Evolutionary conservation across 805 yeast species (phyloP), one percentile per base, ranked within the genome.

Genomic region (Candida schatavii): DNA sequence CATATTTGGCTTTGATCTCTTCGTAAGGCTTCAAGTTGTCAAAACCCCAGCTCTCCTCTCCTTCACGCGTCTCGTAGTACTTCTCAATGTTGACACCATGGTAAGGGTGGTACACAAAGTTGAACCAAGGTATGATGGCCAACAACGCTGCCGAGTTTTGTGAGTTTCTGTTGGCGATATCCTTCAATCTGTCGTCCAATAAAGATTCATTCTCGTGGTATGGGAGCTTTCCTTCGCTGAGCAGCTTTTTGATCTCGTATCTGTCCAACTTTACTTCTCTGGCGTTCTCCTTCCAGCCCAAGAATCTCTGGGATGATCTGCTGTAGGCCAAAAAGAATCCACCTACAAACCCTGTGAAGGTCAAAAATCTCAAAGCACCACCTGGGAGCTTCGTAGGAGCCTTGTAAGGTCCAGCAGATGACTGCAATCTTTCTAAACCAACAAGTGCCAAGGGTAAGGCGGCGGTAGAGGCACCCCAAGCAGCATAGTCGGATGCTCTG

Each of bases 41-140:
- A 48, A 77, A 74, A 5, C 79, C 80, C 82, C 82, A 77, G 22
- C 59, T 67, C 59, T 77, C 81, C 59, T 77, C 82, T 37, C 82
- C 82, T 4, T 76, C 75, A 55, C 83, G 70, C 40, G 62, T 68
- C 57, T 75, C 80, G 46, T 74, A 73, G 48, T 81, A 83, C 55
- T 72, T 80, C 55, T 72, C 71, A 45, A 83, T 68, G 55, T 82
- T 84, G 45, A 85, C 80, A 20, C 91, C 93, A 62, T 87, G 96
- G 68, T 80, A 82, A 51, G 86, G 88, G 63, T 87, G 96, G 59
- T 80, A 67, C 36, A 81, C 88, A 47, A 85, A 68, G 66, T 88
- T 88, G 72, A 88, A 86, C 88, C 88, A 82, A 19, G 95, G 95
- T 54, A 87, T 61, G 46, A 85, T 57, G 42, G 80, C 76, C 52